phyloP scores from a whole-genome alignment of 2,329 filamentous ascomycete genomes.

The Dryadomyces quercus-mongolicae region DNA sequence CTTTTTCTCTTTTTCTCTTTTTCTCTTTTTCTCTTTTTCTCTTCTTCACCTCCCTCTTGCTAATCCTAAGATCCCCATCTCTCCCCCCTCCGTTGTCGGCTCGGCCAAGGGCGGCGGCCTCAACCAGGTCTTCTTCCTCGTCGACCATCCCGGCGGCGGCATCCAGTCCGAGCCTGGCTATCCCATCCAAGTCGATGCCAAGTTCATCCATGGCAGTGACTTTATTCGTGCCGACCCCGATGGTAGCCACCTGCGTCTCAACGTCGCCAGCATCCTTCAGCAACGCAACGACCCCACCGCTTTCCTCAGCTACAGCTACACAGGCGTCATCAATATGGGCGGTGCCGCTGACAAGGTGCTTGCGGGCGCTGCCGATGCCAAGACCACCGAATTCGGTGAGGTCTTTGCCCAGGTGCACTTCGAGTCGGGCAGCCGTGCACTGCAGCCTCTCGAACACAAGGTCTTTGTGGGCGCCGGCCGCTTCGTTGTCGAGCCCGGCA shows the following conservation, averaged over 20 bases:
- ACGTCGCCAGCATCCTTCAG: slow-evolving; percentile 24
- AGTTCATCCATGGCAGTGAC: slow-evolving; percentile 27
- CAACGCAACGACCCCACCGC: slow-evolving; percentile 20
- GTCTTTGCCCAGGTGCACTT: slow-evolving; percentile 24
- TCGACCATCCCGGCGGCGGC: slow-evolving; percentile 16
- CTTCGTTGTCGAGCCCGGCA: slow-evolving; percentile 27
- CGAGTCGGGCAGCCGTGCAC: slow-evolving; percentile 21
- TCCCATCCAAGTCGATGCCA: slow-evolving; percentile 24
- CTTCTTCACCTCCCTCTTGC: too few relatives aligned
- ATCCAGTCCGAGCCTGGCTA: slow-evolving; percentile 25
- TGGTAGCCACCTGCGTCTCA: slow-evolving; percentile 24
- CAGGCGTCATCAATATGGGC: slow-evolving; percentile 21
- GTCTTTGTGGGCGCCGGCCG: slow-evolving; percentile 27
- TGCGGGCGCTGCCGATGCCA: slow-evolving; percentile 20
- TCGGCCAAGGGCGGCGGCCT: slow-evolving; percentile 18
- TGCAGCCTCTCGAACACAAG: slow-evolving; percentile 25
- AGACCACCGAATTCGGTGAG: slow-evolving; percentile 26
- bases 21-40: not conserved
- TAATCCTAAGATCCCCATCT: slow-evolving; percentile 14
- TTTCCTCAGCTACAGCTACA: slow-evolving; percentile 24
- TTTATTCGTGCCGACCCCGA: slow-evolving; percentile 26
- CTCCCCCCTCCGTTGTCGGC: slow-evolving; percentile 18
- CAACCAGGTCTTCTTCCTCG: slow-evolving; percentile 17
- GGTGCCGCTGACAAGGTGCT: slow-evolving; percentile 21
- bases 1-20: not conserved